Evolutionary conservation across 805 yeast species (phyloP), one percentile per base, ranked within the genome.

Genomic region (Barnettozyma botsteinii): DNA sequence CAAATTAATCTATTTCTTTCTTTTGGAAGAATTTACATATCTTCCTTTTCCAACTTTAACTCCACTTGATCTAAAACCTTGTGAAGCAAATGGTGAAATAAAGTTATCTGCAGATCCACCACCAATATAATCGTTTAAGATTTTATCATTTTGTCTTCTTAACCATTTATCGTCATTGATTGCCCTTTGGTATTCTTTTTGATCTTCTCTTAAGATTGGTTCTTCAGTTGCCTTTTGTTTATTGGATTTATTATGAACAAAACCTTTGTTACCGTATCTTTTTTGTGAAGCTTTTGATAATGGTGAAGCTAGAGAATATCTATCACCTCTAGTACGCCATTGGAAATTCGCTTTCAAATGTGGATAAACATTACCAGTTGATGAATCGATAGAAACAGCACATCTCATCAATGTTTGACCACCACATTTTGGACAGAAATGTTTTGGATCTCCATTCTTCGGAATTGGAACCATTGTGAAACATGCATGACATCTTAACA

Each of bases 401-500:
- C 96, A 88, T 62, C 98, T 74, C 51, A 89, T 60, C 43, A 93
- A 65, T 0, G 98, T 91, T 43, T 81, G 78, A 37, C 97, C 96
- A 45, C 99, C 99, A 71, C 99, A 93, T 38, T 79, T 74, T 13
- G 96, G 85, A 61, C 99, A 93, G 67, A 93, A 93, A 62, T 88
- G 96, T 53, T 77, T 77, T 33, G 89, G 78, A 31, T 71, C 73
- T 2, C 89, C 89, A 47, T 76, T 73, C 53, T 80, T 83, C 21
- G 91, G 85, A 41, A 86, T 70, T 7, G 95, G 89, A 12, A 81
- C 66, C 59, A 93, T 69, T 43, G 75, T 69, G 75, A 93, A 93
- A 66, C 99, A 93, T 0, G 97, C 99, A 61, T 93, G 96, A 62
- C 99, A 93, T 63, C 99, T 73, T 56, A 85, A 73, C 97, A 91